Base-by-base conservation (phyloP, 192 early-diverging fungal species). In the Radiomyces spectabilis region DNA sequence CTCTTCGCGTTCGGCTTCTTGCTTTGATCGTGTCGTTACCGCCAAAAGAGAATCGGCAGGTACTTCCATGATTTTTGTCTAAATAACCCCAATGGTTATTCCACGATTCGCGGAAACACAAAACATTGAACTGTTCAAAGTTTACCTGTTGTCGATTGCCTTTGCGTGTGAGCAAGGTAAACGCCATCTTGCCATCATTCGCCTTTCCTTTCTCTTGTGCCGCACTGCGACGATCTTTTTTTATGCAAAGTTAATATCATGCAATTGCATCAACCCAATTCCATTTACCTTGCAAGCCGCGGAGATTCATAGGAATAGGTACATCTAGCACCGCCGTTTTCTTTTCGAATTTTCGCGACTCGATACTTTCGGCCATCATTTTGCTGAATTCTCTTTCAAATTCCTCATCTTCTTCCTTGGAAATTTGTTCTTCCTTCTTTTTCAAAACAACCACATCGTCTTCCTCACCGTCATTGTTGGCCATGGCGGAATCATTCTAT, bases 331-430 rank as follows among this genome's bases (percentile, higher is more conserved):
- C 83, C 1, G 79, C 57, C 4, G 78, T 55, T 48, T 89, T 91
- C n/a, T 84, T 69, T 47, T 89, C 88, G 65, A 73, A 74, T 66
- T 89, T 87, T 26, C 92, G 85, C 9, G 83, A 73, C 32, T 95
- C 95, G 38, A 89, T 58, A 39, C 87, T 91, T 47, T 97, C 95
- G n/a, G 79, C 80, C 82, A 97, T 87, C 71, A 97, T 87, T 61
- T 81, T 82, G 59, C 82, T 87, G 47, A 92, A 91, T 60, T 96
- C 92, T 45, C 78, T 71, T 45, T 97, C 93, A 79, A 97, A 92
- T 32, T 86, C 77, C 19, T 92, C 87, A 41, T 92, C 95, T 12
- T 89, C 81, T 51, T 87, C 83, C 42, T 83, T 76, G 2, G 80
- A 75, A 12, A 81, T 65, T 44, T 75, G 64, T 34, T 74, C 74